Base-by-base conservation (phyloP, 345 rosid species). In the Sisymbrium irio region DNA sequence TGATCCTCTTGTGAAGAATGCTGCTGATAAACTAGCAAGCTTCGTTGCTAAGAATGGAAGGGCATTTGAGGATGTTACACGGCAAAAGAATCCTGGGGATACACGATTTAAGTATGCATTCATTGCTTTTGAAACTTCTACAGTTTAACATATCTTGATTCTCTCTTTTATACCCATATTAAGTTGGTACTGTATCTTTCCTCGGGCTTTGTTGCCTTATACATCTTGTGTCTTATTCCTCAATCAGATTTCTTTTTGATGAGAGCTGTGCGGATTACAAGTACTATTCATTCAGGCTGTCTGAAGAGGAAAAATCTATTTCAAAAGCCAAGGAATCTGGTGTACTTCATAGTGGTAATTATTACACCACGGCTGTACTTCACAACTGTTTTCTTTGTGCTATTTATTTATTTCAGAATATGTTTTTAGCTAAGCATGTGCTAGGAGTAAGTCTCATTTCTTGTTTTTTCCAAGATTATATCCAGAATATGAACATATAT, bases 31-130 rank as follows among this genome's bases (percentile, higher is more conserved):
- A 79, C 83, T 96, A 65, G 99, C 98, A 81, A 92, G 87, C 79
- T 96, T 96, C 77, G 99, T 96, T 83, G 96, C 99, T 65, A 96
- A 92, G 82, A 74, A 89, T 89, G 99, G 99, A 80, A 83, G 97
- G 85, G 90, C 92, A 69, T 87, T 96, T 81, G 99, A 96, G 85
- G 62, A 90, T 77, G 55, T 86, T 72, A 87, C 99, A 35, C 91
- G 98, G 42, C 97, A 92, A 74, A 96, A 89, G 74, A 92, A 96
- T 83, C 99, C 99, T 42, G 98, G 99, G 53, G 94, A 92, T 53
- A 89, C 97, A 67, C 98, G 93, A 46, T 90, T 96, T 75, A 90
- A 83, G 98, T 92, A 88, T 47, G 93, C 81, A 19, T 45, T 18
- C 22, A 30, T 50, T 57, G 39, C 55, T 58, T 72, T 25, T 44